These are phyloP conservation scores for Pilasporangium apinafurcum DNA, from an alignment of 352 stramenopile species.

Conservation along the genomic window DNA sequence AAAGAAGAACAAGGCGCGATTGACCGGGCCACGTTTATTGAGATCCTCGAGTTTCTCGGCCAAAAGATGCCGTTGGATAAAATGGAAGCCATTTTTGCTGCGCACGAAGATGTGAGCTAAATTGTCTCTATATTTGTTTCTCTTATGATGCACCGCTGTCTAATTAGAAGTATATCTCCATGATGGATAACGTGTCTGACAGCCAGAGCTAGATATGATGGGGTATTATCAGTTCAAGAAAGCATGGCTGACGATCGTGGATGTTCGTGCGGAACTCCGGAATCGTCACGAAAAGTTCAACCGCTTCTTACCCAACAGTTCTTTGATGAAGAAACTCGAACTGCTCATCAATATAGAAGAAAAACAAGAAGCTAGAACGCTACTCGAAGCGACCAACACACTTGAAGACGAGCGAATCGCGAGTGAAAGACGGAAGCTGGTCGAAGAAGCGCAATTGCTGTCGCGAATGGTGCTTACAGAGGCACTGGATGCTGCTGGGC, in stretches of 20 bases:
- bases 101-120: slow-evolving; percentile 54
- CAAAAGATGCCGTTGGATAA: slow-evolving; percentile 52
- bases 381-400: slow-evolving; percentile 45
- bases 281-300: slow-evolving; percentile 62
- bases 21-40: slow-evolving; percentile 58
- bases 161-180: too few species aligned
- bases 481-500: slow-evolving; percentile 61
- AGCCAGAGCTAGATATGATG: slow-evolving; percentile 69
- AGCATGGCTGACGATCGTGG: slow-evolving; percentile 56
- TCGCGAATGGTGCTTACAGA: slow-evolving; percentile 36
- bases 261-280: slow-evolving; percentile 58
- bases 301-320: slow-evolving; percentile 34
- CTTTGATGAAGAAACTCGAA: slow-evolving; percentile 59
- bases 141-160: too few species aligned
- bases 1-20: slow-evolving; percentile 59
- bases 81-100: slow-evolving; percentile 59
- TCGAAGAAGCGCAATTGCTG: slow-evolving; percentile 39
- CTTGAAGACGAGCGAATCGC: slow-evolving; percentile 44
- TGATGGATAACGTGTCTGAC: too few species aligned
- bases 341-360: slow-evolving; percentile 62
- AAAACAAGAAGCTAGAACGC: slow-evolving; percentile 45
- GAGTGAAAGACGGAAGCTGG: slow-evolving; percentile 30
- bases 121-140: not conserved
- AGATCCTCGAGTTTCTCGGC: slow-evolving; percentile 63
- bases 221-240: slow-evolving; percentile 68